These are phyloP conservation scores for Termitomyces sp. DNA, from an alignment of 768 basidiomycete genomes.

Conservation along the genomic window DNA sequence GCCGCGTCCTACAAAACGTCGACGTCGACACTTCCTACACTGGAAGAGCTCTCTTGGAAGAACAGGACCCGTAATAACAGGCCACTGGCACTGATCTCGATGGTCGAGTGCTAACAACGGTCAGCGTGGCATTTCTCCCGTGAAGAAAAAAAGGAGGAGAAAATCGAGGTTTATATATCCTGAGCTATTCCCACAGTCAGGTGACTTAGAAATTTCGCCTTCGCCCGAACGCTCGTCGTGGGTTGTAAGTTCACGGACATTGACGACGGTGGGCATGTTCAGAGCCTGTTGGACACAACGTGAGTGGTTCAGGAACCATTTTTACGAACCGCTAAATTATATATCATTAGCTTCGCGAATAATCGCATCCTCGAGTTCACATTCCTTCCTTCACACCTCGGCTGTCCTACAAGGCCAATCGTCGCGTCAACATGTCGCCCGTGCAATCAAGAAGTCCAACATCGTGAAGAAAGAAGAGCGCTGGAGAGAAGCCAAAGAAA, in stretches of 20 bases:
- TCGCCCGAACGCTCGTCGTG: no score
- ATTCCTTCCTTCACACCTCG: conserved; percentile 46
- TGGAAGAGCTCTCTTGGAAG: conserved; percentile 50
- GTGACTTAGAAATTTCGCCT: conserved; percentile 13
- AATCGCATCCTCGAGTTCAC: conserved; percentile 33
- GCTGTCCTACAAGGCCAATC: conserved; percentile 29
- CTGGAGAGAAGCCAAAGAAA: conserved; percentile 32
- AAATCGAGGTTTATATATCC: conserved; percentile 19
- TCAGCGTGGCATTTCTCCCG: conserved; percentile 65
- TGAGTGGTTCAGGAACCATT: conserved; percentile 9
- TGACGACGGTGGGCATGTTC: conserved; percentile 20
- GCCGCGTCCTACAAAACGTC: conserved; percentile 45
- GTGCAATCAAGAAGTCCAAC: conserved; percentile 38
- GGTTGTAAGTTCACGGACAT: not conserved
- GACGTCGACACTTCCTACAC: conserved; percentile 65
- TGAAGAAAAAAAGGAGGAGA: conserved; percentile 19
- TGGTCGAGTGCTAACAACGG: conserved; percentile 49
- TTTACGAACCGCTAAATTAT: not conserved
- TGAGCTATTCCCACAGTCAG: conserved; percentile 38
- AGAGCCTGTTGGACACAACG: conserved; percentile 26
- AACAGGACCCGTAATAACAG: conserved; percentile 42
- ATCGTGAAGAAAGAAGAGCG: conserved; percentile 45
- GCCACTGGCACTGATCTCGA: conserved; percentile 67
- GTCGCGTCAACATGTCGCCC: conserved; percentile 30
- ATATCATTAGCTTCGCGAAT: conserved; percentile 29